phyloP scores from a whole-genome alignment of 2,329 filamentous ascomycete genomes.

The Fusarium napiforme region DNA sequence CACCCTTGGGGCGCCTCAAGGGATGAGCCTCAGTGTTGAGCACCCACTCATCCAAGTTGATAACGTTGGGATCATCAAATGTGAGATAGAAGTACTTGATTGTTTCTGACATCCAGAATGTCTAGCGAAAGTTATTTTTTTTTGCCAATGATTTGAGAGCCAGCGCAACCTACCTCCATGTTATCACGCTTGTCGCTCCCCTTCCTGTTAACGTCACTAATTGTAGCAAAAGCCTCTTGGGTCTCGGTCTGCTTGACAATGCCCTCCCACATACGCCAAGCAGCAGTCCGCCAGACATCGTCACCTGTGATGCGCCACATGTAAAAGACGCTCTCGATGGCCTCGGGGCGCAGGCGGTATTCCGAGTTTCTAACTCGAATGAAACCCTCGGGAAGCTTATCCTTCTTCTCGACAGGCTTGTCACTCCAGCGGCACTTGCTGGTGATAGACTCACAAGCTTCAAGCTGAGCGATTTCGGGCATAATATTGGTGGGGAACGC shows the following conservation, averaged over 20 bases:
- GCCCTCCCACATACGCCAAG: conserved; percentile 61
- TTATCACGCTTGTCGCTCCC: conserved; percentile 60
- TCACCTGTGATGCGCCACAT: conserved; percentile 63
- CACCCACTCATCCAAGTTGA: conserved; percentile 78
- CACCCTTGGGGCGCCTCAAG: conserved; percentile 49
- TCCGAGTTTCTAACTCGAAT: conserved; percentile 59
- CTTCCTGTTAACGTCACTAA: conserved; percentile 50
- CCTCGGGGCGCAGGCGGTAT: conserved; percentile 61
- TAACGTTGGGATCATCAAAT: conserved; percentile 70
- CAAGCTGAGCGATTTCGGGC: conserved; percentile 60
- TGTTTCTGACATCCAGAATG: conserved; percentile 81
- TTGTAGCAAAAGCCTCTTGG: conserved; percentile 55
- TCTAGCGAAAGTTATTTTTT: conserved; percentile 48
- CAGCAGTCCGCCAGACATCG: conserved; percentile 55
- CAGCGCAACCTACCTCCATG: conserved; percentile 65
- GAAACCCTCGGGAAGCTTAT: conserved; percentile 64
- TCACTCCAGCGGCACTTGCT: conserved; percentile 52
- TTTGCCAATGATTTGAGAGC: background rate
- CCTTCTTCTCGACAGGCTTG: conserved; percentile 37
- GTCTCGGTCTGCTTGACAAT: conserved; percentile 57
- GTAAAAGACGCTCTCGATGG: conserved; percentile 64
- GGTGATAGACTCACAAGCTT: conserved; percentile 50
- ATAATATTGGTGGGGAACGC: conserved; percentile 63
- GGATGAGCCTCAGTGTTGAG: conserved; percentile 69
- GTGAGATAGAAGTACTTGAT: conserved; percentile 82